Evolutionary conservation across 164 flowering plant species (phyloP), one percentile per base, ranked within the genome.

Genomic region (Macadamia tetraphylla): DNA sequence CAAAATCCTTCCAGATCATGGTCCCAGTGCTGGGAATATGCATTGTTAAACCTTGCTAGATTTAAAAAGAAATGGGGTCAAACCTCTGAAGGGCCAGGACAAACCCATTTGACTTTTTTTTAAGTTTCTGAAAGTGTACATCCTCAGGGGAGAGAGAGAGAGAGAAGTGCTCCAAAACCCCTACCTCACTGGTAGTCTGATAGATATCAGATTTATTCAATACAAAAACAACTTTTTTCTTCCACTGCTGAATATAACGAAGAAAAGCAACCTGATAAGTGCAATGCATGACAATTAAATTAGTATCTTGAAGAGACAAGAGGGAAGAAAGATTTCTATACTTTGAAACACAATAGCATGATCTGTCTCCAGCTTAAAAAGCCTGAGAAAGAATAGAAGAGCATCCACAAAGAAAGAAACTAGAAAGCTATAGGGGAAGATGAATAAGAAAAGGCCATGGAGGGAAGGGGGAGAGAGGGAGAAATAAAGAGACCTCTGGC

Each of bases 191-290:
- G 49, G 77, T 51, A 79, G 71, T 86, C 77, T 73, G 85, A 75
- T 90, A 94, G 35, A 94, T 70, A 79, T 91, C 98, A 72, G 92
- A 75, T 83, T 94, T 94, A 68, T 92, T 94, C 82, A 94, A 76
- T 71, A 94, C 86, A 77, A 94, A 94, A 15, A 92, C 87, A 57
- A 94, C 84, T 79, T 77, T 92, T 80, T 94, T 94, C 87, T 82
- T 92, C 98, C 98, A 94, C 72, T 92, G 97, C 76, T 90, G 96
- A 67, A 81, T 80, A 70, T 94, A 94, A 58, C 88, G 92, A 75
- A 94, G 94, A 77, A 94, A 94, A 62, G 78, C 69, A 71, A 94
- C 97, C 98, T 91, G 86, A 68, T 72, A 70, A 60, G 74, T 65
- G 70, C 35, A 58, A 70, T 10, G 46, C 40, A 43, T 17, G 14